phyloP scores from a whole-genome alignment of 345 rosid genomes.

The Populus ilicifolia region DNA sequence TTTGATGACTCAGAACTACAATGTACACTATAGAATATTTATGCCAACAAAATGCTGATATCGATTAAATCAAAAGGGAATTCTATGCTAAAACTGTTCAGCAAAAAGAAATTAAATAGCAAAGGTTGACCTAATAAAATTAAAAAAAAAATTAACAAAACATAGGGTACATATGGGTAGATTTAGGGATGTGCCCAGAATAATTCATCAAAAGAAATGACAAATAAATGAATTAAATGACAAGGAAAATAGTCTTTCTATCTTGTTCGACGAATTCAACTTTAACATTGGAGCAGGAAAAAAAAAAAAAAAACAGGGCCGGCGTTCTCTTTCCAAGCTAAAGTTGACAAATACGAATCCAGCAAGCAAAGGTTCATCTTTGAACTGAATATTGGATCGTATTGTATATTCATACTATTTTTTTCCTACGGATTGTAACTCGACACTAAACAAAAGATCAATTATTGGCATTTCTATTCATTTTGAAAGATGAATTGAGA shows the following conservation, averaged over 20 bases:
- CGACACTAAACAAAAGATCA: too few species aligned
- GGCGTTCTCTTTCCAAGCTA: neutral
- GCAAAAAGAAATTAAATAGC: neutral
- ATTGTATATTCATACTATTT: too few species aligned
- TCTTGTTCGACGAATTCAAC: neutral
- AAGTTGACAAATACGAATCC: neutral
- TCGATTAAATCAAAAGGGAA: neutral
- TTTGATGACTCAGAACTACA: neutral
- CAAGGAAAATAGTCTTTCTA: neutral
- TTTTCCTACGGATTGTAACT: too few species aligned
- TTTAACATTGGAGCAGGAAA: neutral
- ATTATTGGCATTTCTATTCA: too few species aligned
- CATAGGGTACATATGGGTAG: neutral
- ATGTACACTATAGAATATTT: neutral
- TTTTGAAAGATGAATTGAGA: too few species aligned
- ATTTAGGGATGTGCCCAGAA: neutral
- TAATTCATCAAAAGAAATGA: too few species aligned
- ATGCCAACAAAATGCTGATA: too few species aligned
- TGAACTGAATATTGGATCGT: neutral
- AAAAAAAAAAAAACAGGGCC: accelerated
- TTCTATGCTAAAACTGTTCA: neutral
- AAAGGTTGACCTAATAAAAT: neutral
- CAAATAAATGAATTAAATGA: too few species aligned
- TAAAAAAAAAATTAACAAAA: neutral
- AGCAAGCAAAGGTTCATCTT: neutral